A percentile compares a stretch with the other conserved stretches of the same genome.
Conservation (phyloP, 768 basidiomycete species). For the Macrolepiota dolichaula region DNA sequence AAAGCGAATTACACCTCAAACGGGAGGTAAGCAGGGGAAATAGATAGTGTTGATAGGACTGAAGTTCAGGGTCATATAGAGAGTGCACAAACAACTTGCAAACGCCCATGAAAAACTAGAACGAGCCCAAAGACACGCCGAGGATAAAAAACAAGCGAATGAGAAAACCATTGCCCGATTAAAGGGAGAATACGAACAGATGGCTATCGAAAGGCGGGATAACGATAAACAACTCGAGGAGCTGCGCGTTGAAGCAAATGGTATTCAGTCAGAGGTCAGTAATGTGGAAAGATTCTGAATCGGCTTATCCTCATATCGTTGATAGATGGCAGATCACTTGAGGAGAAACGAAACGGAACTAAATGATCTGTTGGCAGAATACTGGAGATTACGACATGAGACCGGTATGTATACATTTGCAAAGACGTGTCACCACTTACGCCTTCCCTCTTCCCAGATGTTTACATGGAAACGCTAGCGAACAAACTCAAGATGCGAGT, state of each 20-base stretch:
- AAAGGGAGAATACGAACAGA: slow-evolving; percentile 75
- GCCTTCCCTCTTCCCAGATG: slow-evolving; percentile 41
- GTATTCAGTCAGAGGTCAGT: slow-evolving; percentile 61
- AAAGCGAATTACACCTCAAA: slow-evolving; percentile 61
- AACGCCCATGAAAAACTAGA: slow-evolving; percentile 85
- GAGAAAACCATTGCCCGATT: slow-evolving; percentile 73
- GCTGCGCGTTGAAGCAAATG: slow-evolving; percentile 64
- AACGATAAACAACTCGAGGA: slow-evolving; percentile 81
- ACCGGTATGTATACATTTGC: slow-evolving; percentile 46
- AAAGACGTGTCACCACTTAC: slow-evolving; percentile 5
- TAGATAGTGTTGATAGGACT: neutral
- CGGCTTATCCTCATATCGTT: neutral
- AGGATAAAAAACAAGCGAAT: slow-evolving; percentile 74
- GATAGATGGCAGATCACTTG: slow-evolving; percentile 73
- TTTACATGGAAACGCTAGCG: slow-evolving; percentile 85
- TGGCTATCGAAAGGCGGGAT: slow-evolving; percentile 71
- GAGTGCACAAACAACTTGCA: slow-evolving; percentile 72
- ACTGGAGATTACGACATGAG: slow-evolving; percentile 76
- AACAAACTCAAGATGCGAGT: slow-evolving; percentile 69
- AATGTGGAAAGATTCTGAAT: neutral
- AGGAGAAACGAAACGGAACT: slow-evolving; percentile 73
- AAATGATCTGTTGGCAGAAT: slow-evolving; percentile 78
- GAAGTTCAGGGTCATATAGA: slow-evolving; percentile 37
- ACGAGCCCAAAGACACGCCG: slow-evolving; percentile 72
- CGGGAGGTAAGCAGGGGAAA: slow-evolving; percentile 49